Conservation (phyloP, 169 alveolate species). For the Plasmodium berghei region DNA sequence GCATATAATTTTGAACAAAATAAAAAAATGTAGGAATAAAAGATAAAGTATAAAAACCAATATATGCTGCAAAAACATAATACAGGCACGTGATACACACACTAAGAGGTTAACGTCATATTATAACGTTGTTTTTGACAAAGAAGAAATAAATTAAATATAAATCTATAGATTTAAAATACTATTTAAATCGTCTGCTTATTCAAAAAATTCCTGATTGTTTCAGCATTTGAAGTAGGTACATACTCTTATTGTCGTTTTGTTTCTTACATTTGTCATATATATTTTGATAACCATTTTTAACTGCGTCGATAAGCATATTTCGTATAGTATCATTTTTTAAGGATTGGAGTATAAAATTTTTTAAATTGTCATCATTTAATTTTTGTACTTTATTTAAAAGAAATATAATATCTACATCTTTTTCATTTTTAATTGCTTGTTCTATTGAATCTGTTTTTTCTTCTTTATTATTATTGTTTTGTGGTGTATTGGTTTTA, state of each 20-base stretch:
- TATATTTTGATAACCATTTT: conserved; percentile 67
- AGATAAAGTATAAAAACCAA: too few species aligned
- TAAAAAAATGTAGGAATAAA: too few species aligned
- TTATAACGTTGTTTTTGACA: too few species aligned
- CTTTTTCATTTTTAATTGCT: conserved; percentile 73
- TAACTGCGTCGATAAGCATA: conserved; percentile 62
- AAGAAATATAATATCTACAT: conserved; percentile 57
- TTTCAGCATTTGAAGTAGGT: conserved; percentile 67
- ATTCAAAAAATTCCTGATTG: conserved; percentile 62
- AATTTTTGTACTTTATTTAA: conserved; percentile 61
- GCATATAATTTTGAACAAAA: too few species aligned
- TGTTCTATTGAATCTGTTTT: conserved; percentile 2
- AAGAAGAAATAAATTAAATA: too few species aligned
- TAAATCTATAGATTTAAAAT: too few species aligned
- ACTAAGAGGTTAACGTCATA: too few species aligned
- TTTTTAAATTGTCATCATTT: conserved; percentile 62
- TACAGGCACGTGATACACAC: too few species aligned
- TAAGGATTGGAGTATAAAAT: conserved; percentile 70
- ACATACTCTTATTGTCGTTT: conserved; percentile 72
- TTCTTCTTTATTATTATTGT: not conserved
- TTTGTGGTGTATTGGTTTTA: conserved; percentile 45
- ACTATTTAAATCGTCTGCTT: too few species aligned
- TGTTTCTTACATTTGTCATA: conserved; percentile 46
- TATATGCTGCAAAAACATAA: too few species aligned
- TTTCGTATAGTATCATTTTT: conserved; percentile 56